Evolutionary conservation across 768 basidiomycete species (phyloP).

Genomic region (Chiua virens): DNA sequence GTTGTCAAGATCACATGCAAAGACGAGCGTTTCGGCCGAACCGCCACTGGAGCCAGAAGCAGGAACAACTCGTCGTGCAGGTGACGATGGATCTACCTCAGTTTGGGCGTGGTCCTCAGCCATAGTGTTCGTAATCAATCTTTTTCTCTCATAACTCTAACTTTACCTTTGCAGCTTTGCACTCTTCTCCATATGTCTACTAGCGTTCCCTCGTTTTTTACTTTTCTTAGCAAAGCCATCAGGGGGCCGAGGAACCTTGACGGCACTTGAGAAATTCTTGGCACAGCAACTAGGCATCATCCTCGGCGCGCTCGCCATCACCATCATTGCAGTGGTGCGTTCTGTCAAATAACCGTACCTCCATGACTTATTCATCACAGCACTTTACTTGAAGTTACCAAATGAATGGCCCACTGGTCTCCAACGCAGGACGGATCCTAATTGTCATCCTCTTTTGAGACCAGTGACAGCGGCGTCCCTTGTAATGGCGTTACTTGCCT

Average conservation of each 20-base stretch:
- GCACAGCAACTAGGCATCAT: slow-evolving; percentile 65
- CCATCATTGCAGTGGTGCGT: slow-evolving; percentile 58
- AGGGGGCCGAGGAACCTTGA: slow-evolving; percentile 45
- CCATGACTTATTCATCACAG: slow-evolving; percentile 1
- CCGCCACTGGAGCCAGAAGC: slow-evolving; percentile 1
- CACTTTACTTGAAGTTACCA: slow-evolving; percentile 39
- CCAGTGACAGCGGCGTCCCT: slow-evolving; percentile 56
- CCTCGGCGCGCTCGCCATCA: slow-evolving; percentile 52
- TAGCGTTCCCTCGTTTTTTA: slow-evolving; percentile 61
- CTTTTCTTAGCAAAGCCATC: slow-evolving; percentile 62
- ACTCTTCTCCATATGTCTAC: slow-evolving; percentile 37
- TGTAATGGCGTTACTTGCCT: slow-evolving; percentile 62
- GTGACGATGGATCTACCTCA: slow-evolving; percentile 28
- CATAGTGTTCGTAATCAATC: slow-evolving; percentile 23
- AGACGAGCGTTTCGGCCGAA: slow-evolving; percentile 11
- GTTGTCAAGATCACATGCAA: slow-evolving; percentile 21
- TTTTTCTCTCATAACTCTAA: slow-evolving; percentile 1
- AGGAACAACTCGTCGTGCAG: slow-evolving; percentile 7
- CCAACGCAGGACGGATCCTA: slow-evolving; percentile 25
- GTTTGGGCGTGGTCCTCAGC: slow-evolving; percentile 42
- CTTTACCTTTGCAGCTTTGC: slow-evolving; percentile 30
- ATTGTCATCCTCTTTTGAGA: slow-evolving; percentile 61
- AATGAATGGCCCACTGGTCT: slow-evolving; percentile 35
- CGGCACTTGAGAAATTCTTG: slow-evolving; percentile 69
- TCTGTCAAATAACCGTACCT: slow-evolving; percentile 1